A percentile compares a stretch with the other conserved stretches of the same genome.
These are phyloP conservation scores for Fraxinus angustifolia DNA, from an alignment of 305 asterid genomes.

Conservation along the genomic window DNA sequence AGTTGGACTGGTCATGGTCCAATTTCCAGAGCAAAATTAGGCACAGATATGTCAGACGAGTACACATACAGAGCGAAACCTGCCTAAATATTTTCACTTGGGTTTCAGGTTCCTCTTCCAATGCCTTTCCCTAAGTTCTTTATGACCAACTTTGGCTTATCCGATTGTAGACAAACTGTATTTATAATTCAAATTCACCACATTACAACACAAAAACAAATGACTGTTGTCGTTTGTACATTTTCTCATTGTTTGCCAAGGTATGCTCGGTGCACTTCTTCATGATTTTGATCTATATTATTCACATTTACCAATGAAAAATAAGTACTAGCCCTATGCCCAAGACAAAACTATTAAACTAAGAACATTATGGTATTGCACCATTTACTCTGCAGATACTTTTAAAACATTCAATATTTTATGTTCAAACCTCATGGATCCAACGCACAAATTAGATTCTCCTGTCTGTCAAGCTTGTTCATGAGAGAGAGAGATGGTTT, in stretches of 20 bases:
- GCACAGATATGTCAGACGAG: slow-evolving; percentile 57
- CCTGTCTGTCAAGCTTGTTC: slow-evolving; percentile 46
- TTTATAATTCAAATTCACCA: slow-evolving; percentile 26
- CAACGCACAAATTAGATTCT: slow-evolving; percentile 63
- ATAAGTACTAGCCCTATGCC: slow-evolving; percentile 46
- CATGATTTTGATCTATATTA: not conserved
- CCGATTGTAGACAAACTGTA: slow-evolving; percentile 21
- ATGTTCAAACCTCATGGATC: slow-evolving; percentile 68
- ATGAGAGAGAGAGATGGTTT: slow-evolving; percentile 28
- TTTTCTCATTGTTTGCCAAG: not conserved
- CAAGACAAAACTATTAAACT: slow-evolving; percentile 50
- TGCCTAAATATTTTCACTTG: slow-evolving; percentile 15
- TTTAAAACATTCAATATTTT: slow-evolving; percentile 47
- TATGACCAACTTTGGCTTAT: slow-evolving; percentile 48
- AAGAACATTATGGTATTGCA: slow-evolving; percentile 42
- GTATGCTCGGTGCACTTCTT: too few relatives aligned
- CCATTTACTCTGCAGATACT: slow-evolving; percentile 61
- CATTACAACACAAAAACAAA: slow-evolving; percentile 45
- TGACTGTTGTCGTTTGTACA: not conserved
- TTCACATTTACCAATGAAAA: not conserved
- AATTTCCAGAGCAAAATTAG: slow-evolving; percentile 65
- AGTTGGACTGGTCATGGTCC: slow-evolving; percentile 83
- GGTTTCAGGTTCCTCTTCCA: slow-evolving; percentile 43
- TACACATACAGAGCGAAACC: slow-evolving; percentile 31
- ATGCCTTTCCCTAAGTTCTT: slow-evolving; percentile 35